Evolutionary conservation across 2,329 filamentous ascomycete species (phyloP), one percentile per base, ranked within the genome.

Genomic region (Penicillium italicum): DNA sequence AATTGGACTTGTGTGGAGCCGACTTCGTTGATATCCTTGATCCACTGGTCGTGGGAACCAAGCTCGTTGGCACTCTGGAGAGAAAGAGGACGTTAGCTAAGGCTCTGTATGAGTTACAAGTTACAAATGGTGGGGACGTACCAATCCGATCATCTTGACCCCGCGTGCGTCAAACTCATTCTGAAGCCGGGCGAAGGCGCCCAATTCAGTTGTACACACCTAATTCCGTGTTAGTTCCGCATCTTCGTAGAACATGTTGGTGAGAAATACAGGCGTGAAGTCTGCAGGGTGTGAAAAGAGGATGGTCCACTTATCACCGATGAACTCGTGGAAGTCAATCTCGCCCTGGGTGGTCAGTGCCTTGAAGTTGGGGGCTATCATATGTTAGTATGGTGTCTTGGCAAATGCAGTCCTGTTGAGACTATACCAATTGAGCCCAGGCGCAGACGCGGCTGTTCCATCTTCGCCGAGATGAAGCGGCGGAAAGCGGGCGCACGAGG

Each of bases 111-210:
- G 6, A 28, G 6, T 4, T 9, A 18, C 12, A 14, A 9, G 24
- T 30, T 34, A 14, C 4, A n/a, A 22, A 47, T 38, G 42, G 22
- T 10, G 20, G 6, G 20, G 12, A 67, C 74, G 43, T 67, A 81
- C 79, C 65, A 97, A 82, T 46, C 92, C 92, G 68, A 96, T 93
- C 78, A 96, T 86, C 84, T 96, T 95, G 69, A 93, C 90, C 62
- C 85, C 86, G 61, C 91, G 86, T 81, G 89, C 90, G 69, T 85
- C 83, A 77, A 97, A 96, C 76, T 96, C 91, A 68, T 86, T 84
- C 79, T 91, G 86, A 61, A 96, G 82, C 78, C 92, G 94, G 66
- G 91, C 89, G 69, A 97, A 95, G 57, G 91, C 91, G 61, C 91
- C 92, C 60, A 97, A 87, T 80, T 97, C 92, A 52, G 91, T 97